Conservation (phyloP, 116 monocot species). For the Phalaenopsis hybrid region DNA sequence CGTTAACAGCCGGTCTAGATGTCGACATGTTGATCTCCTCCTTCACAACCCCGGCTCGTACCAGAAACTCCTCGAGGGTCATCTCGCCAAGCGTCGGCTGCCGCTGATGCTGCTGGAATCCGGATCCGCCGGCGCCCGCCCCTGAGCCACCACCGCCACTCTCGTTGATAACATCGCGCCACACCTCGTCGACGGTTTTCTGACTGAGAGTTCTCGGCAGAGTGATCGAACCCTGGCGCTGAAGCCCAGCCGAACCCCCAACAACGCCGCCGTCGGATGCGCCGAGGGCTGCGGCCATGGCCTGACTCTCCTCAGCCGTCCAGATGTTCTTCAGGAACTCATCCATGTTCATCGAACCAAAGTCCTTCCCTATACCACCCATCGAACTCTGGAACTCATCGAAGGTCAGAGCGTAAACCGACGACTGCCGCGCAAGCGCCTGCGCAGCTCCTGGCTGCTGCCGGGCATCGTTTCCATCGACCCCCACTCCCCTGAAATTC, state of each 20-base stretch:
- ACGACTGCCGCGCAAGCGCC: slow-evolving; percentile 27
- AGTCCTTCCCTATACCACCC: slow-evolving; percentile 49
- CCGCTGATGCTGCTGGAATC: slow-evolving; percentile 17
- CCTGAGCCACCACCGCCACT: not conserved
- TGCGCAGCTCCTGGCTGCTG: not conserved
- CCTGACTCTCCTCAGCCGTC: slow-evolving; percentile 55
- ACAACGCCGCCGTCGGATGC: not conserved
- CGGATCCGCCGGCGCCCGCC: not conserved
- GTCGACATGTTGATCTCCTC: slow-evolving; percentile 22
- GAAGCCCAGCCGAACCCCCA: slow-evolving; percentile 7
- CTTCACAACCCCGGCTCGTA: slow-evolving; percentile 66
- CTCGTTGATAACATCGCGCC: slow-evolving; percentile 34
- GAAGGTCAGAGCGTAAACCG: slow-evolving; percentile 58
- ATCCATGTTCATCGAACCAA: slow-evolving; percentile 94
- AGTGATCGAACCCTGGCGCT: slow-evolving; percentile 51
- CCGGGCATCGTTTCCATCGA: not conserved
- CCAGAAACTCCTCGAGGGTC: slow-evolving; percentile 81
- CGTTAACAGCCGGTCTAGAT: not conserved
- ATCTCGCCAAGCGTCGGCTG: slow-evolving; percentile 72
- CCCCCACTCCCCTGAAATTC: slow-evolving; percentile 2
- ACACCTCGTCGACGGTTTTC: slow-evolving; percentile 90
- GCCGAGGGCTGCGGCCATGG: not conserved
- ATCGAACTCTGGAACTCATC: slow-evolving; percentile 71
- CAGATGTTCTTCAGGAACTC: slow-evolving; percentile 78
- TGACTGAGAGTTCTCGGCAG: slow-evolving; percentile 40